Conservation (phyloP, 306 rosid species). For the Quillaja saponaria region DNA sequence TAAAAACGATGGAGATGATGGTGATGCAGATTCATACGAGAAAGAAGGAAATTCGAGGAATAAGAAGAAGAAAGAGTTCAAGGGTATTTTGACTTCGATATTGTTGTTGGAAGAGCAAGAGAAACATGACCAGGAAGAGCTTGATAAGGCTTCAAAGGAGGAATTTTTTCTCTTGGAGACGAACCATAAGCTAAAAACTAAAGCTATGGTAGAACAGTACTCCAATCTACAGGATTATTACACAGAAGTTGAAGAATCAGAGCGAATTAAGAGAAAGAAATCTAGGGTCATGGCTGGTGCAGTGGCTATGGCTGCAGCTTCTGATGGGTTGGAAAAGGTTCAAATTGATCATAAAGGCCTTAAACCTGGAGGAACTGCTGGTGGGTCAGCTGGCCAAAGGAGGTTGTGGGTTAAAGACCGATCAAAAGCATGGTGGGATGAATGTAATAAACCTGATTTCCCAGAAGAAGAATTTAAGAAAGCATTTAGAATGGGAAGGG, state of each 20-base stretch:
- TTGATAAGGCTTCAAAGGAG: conserved; percentile 44
- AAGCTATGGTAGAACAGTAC: conserved; percentile 53
- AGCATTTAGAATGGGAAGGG: conserved; percentile 79
- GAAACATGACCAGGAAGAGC: conserved; percentile 45
- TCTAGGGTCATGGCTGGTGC: conserved; percentile 45
- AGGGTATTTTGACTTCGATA: conserved; percentile 60
- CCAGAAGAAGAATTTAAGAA: conserved; percentile 83
- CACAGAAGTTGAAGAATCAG: conserved; percentile 55
- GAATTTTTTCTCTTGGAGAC: conserved; percentile 46
- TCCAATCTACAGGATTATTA: conserved; percentile 46
- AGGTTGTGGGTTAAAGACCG: conserved; percentile 94
- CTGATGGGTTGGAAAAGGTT: conserved; percentile 31
- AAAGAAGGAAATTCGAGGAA: conserved; percentile 33
- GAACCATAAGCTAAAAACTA: conserved; percentile 51
- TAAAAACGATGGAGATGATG: conserved; percentile 24
- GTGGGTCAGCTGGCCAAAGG: conserved; percentile 42
- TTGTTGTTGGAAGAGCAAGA: conserved; percentile 61
- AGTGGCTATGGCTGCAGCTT: conserved; percentile 32
- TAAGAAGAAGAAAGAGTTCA: conserved; percentile 51
- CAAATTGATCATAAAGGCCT: conserved; percentile 15
- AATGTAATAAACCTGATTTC: conserved; percentile 72
- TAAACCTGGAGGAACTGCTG: conserved; percentile 34
- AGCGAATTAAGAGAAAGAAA: conserved; percentile 46
- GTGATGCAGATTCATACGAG: conserved; percentile 21
- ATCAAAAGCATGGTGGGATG: conserved; percentile 98